phyloP scores from a whole-genome alignment of 2,329 filamentous ascomycete species.

The Cladosporium sp. region DNA sequence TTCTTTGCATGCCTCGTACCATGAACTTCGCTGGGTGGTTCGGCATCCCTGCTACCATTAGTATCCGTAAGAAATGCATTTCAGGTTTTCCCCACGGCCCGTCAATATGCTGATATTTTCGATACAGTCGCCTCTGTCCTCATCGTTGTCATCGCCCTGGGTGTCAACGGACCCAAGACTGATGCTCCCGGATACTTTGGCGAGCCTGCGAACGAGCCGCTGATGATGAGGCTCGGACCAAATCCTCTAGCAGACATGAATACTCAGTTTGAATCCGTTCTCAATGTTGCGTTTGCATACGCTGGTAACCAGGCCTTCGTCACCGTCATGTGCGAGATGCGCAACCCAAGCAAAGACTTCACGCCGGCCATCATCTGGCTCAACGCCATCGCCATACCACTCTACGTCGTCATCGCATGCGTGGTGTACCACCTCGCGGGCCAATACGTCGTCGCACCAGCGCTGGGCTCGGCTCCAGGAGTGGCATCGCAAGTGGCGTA shows the following conservation, averaged over 20 bases:
- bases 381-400: not conserved
- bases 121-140: not conserved
- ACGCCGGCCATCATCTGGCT: not conserved
- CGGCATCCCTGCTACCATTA: conserved; percentile 11
- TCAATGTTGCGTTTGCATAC: conserved; percentile 2
- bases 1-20: conserved; percentile 15
- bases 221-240: not conserved
- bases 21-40: conserved; percentile 17
- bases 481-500: conserved; percentile 4
- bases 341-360: conserved; percentile 6
- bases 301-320: conserved; percentile 7
- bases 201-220: conserved; percentile 1
- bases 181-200: conserved; percentile 47
- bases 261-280: conserved; percentile 1
- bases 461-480: not conserved
- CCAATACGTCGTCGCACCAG: not conserved
- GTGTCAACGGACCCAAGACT: conserved; percentile 67
- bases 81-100: not conserved
- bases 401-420: conserved; percentile 7
- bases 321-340: conserved; percentile 8
- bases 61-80: not conserved
- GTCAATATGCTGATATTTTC: not conserved
- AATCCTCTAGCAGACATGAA: conserved; percentile 1
- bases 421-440: conserved; percentile 1
- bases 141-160: conserved; percentile 48